Base-by-base conservation (phyloP, 2,329 filamentous ascomycete genomes). In the Apiospora saccharicola region DNA sequence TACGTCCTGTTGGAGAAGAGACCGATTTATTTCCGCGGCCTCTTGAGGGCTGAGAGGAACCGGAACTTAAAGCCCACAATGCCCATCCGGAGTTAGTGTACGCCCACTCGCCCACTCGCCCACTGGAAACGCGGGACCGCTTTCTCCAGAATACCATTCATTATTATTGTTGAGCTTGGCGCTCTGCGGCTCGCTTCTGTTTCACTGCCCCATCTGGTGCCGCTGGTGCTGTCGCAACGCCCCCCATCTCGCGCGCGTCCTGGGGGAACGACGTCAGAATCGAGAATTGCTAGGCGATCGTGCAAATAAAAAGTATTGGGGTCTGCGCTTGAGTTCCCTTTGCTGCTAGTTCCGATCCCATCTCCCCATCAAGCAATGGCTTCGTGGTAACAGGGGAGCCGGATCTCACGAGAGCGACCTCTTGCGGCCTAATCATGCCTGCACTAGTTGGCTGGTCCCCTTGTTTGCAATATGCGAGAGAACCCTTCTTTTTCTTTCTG, bases 221-320 rank as follows among this genome's bases (percentile, higher is more conserved):
- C 57, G 34, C 57, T 51, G 49, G n/a, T 10, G 10, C 46, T 8
- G 46, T 49, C 46, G 22, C 46, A 49, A 64, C 13, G 51, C 24
- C 51, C 53, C 57, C 57, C 57, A 41, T n/a, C 41, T 30, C 34
- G 57, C 57, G 19, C 30, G 34, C 57, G 34, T 41, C 57, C 22
- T 41, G 34, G 57, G 57, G 30, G 30, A 64, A n/a, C 57, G 19
- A 64, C 57, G 57, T 64, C 57, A 64, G 34, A 64, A 64, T 64
- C 57, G 57, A 64, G 30, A 64, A 41, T 41, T 64, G 57, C 34
- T 34, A 64, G 34, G 19, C 14, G 57, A 64, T 64, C 57, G 34
- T 64, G n/a, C 6, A 34, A 13, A 41, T 7, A 34, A 34, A 30
- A 34, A 34, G 26, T 34, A 19, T 8, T 8, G 7, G 24, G 1